Evolutionary conservation across 2,329 filamentous ascomycete genomes (phyloP).

Genomic region (Epichloe typhina): DNA sequence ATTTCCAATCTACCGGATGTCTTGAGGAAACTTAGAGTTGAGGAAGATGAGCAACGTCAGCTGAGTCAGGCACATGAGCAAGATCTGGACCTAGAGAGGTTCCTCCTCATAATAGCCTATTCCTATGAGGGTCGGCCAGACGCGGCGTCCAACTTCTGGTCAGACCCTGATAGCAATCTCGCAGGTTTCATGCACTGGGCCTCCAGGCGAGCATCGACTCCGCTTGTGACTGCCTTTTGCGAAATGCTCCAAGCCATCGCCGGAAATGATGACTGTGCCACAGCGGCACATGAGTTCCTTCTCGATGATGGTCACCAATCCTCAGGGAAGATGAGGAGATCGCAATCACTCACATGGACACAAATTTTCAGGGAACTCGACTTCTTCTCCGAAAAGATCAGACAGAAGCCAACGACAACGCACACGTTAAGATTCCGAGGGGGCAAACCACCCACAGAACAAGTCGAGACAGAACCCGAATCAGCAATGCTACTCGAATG

Average conservation of each 20-base stretch:
- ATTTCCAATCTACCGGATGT: constrained; percentile 93
- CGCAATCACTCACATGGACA: constrained; percentile 77
- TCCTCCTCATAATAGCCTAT: constrained; percentile 84
- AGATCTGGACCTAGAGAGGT: constrained; percentile 69
- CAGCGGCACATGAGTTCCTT: constrained; percentile 76
- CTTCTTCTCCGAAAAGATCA: constrained; percentile 68
- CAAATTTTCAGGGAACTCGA: constrained; percentile 87
- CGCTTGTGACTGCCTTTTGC: constrained; percentile 91
- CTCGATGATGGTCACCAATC: constrained; percentile 68
- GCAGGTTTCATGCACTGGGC: constrained; percentile 95
- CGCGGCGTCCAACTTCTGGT: constrained; percentile 81
- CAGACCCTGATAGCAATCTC: constrained; percentile 80
- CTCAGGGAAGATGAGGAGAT: constrained; percentile 66
- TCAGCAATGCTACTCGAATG: constrained; percentile 94
- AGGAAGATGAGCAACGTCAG: constrained; percentile 79
- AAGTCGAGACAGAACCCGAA: constrained; percentile 75
- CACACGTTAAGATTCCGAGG: constrained; percentile 33
- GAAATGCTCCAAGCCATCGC: constrained; percentile 89
- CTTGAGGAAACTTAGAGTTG: constrained; percentile 68
- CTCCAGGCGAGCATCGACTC: constrained; percentile 87
- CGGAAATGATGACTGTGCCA: constrained; percentile 68
- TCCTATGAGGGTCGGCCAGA: constrained; percentile 78
- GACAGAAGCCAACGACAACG: constrained; percentile 48
- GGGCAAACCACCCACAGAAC: constrained; percentile 48
- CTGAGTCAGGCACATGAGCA: constrained; percentile 52